Conservation (phyloP, 2,329 filamentous ascomycete species). For the Myriosclerotinia scirpicola region DNA sequence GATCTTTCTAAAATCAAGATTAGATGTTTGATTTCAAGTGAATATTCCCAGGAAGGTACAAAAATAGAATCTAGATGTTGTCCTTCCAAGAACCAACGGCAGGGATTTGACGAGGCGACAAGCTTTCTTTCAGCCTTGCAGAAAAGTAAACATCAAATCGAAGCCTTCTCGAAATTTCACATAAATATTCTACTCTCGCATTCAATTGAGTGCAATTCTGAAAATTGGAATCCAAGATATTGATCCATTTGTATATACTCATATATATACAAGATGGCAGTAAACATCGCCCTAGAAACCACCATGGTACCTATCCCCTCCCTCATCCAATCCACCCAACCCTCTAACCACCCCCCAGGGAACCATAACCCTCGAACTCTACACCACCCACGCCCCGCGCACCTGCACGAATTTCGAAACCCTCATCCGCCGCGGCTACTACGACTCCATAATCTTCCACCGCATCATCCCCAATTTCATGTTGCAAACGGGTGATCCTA, state of each 20-base stretch:
- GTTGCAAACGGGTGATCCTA: conserved; percentile 93
- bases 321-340: not conserved
- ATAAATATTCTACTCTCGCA: not conserved
- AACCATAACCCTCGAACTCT: conserved; percentile 82
- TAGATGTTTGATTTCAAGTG: not conserved
- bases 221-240: not conserved
- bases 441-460: conserved; percentile 83
- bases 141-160: conserved; percentile 13
- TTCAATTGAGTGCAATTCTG: not conserved
- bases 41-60: not conserved
- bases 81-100: not conserved
- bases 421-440: conserved; percentile 81
- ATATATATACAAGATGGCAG: conserved; percentile 60
- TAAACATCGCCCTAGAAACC: conserved; percentile 78
- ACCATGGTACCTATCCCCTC: conserved; percentile 62
- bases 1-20: no score
- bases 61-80: not conserved
- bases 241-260: not conserved
- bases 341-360: conserved; percentile 54
- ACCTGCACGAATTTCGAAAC: conserved; percentile 86
- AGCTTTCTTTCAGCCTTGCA: conserved; percentile 22
- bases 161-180: conserved; percentile 6
- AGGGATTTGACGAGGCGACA: conserved; percentile 2
- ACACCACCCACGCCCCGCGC: conserved; percentile 79
- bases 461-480: conserved; percentile 96